A percentile compares a stretch with the other conserved stretches of the same genome.
Evolutionary conservation across 192 early-diverging fungal genomes (phyloP).

Genomic region (Entomortierella beljakovae): DNA sequence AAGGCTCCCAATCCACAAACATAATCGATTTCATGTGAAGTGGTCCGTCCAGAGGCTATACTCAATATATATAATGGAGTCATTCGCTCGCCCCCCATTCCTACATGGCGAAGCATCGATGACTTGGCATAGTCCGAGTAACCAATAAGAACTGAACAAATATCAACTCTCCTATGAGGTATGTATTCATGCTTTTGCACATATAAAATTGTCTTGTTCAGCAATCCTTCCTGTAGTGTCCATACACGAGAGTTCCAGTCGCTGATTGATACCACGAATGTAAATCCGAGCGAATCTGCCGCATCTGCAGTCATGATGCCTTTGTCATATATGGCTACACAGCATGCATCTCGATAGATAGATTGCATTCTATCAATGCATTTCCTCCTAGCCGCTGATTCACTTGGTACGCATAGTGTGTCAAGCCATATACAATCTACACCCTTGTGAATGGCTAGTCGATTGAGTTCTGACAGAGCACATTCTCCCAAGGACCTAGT

Average conservation of each 20-base stretch:
- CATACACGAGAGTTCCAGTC: slow-evolving; percentile 18
- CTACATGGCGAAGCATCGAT: neutral
- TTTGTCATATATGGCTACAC: slow-evolving; percentile 8
- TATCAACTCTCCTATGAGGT: neutral
- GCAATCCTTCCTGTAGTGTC: slow-evolving; percentile 12
- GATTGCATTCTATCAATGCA: slow-evolving; percentile 11
- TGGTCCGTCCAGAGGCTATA: slow-evolving; percentile 1
- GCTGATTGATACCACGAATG: slow-evolving; percentile 11
- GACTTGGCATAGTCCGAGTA: neutral
- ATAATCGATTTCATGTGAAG: slow-evolving; percentile 3
- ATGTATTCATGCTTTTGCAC: slow-evolving; percentile 4
- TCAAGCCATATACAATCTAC: slow-evolving; percentile 12
- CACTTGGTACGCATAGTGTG: slow-evolving; percentile 10
- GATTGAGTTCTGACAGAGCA: slow-evolving; percentile 5
- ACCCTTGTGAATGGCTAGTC: neutral
- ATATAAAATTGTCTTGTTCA: slow-evolving; percentile 1
- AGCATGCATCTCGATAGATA: slow-evolving; percentile 3
- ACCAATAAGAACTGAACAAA: neutral
- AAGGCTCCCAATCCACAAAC: slow-evolving; percentile 13
- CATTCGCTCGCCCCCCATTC: neutral
- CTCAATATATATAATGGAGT: neutral
- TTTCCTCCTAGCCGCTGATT: neutral
- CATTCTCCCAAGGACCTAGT: slow-evolving; percentile 13
- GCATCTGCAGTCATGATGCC: slow-evolving; percentile 12
- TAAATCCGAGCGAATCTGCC: neutral